Evolutionary conservation across 352 stramenopile genomes (phyloP), one percentile per base, ranked within the genome.

Genomic region (Phytopythium boreale): DNA sequence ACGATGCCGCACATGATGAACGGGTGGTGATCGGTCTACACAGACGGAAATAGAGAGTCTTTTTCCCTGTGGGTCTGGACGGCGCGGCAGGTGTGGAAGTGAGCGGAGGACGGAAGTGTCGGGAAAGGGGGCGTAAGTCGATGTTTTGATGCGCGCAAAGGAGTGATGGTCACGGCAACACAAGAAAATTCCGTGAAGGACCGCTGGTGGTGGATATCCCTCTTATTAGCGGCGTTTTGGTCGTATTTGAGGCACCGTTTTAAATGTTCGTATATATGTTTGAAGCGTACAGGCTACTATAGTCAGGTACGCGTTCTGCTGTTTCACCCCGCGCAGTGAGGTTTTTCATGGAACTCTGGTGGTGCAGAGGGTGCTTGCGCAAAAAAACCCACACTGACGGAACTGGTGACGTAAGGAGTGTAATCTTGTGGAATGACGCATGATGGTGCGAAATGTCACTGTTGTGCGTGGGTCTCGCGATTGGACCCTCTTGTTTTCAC

Each of bases 1-100:
- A 99, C 96, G 76, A 99, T 99, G 68, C 97, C 97, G 76, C 97
- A 99, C 97, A 99, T 99, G 15, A 11, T 74, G 26, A 27, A 17
- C 14, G 12, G 12, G 12, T 37, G 31, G 22, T 1, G 29, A 24
- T 14, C 14, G 39, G n/a, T 49, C 36, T 24, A 36, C 2, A 34
- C 15, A 24, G 31, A 22, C n/a, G 41, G 12, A 3, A 26, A 34
- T n/a, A 10, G 15, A 56, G 36, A 24, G 59, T 47, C 22, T 56
- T 44, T 8, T 53, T 17, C 53, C 43, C 8, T 20, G 41, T 12
- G 43, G 43, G 43, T 27, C 20, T 27, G 20, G 46, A 24, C 22
- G 44, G 31, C 19, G 55, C 47, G 59, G 44, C 41, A 46, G 51
- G 51, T 59, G 67, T n/a, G 37, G 50, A 61, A 53, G 47, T 43